Evolutionary conservation across 768 basidiomycete genomes (phyloP).

Genomic region (Cyclocybe aegerita): DNA sequence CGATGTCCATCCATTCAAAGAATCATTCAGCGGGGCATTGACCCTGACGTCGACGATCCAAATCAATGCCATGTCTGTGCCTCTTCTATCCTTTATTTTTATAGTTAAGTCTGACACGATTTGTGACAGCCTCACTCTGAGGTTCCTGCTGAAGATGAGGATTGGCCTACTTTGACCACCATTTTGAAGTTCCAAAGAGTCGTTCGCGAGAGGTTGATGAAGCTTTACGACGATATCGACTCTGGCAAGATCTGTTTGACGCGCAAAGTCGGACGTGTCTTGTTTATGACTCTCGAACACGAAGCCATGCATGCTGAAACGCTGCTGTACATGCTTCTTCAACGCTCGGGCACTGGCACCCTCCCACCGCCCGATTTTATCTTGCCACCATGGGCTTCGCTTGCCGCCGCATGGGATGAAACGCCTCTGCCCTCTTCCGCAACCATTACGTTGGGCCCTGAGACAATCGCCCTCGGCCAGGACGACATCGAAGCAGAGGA

Average conservation of each 20-base stretch:
- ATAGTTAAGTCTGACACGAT: neutral
- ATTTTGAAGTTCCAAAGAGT: conserved; percentile 80
- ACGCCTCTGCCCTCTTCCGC: conserved; percentile 39
- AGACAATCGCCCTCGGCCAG: conserved; percentile 69
- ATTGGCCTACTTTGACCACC: conserved; percentile 77
- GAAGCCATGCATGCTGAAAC: conserved; percentile 92
- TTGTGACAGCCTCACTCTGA: conserved; percentile 74
- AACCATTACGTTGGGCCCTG: conserved; percentile 59
- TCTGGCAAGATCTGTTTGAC: conserved; percentile 51
- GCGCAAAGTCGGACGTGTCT: conserved; percentile 69
- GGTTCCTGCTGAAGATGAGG: conserved; percentile 76
- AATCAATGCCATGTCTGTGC: conserved; percentile 75
- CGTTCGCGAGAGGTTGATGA: conserved; percentile 69
- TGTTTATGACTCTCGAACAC: conserved; percentile 92
- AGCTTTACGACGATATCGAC: conserved; percentile 72
- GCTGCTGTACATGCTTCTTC: conserved; percentile 91
- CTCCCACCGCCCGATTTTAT: conserved; percentile 76
- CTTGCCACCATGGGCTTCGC: conserved; percentile 66
- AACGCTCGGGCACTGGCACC: conserved; percentile 75
- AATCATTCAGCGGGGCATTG: conserved; percentile 78
- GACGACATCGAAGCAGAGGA: conserved; percentile 82
- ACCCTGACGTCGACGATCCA: conserved; percentile 92
- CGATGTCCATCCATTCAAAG: neutral
- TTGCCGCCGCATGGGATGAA: conserved; percentile 48
- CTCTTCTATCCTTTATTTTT: neutral